These are phyloP conservation scores for Barbarea vulgaris DNA, from an alignment of 345 rosid genomes.

Conservation along the genomic window DNA sequence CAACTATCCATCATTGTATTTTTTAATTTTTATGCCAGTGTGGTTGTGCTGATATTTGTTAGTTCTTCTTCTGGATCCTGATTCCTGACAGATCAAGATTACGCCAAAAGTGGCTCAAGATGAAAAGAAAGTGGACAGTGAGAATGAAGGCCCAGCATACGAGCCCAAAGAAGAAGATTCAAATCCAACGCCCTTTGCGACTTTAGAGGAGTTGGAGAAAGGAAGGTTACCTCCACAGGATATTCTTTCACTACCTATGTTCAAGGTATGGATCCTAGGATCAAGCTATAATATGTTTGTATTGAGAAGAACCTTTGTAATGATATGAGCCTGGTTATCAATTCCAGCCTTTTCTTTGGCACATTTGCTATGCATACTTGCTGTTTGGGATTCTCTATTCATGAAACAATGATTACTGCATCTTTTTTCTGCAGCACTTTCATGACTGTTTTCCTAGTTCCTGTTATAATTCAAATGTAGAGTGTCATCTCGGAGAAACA, in stretches of 20 bases:
- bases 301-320: constrained; percentile 16
- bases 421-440: constrained; percentile 6
- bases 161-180: constrained; percentile 47
- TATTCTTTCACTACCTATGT: constrained; percentile 85
- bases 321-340: constrained; percentile 17
- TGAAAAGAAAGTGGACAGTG: constrained; percentile 54
- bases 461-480: neutral
- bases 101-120: constrained; percentile 56
- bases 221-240: constrained; percentile 87
- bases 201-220: constrained; percentile 63
- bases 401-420: neutral
- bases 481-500: neutral
- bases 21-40: neutral
- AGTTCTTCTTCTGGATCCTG: constrained; percentile 28
- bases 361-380: constrained; percentile 6
- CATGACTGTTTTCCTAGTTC: constrained; percentile 14
- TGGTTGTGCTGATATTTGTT: constrained; percentile 7
- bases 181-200: constrained; percentile 50
- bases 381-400: neutral
- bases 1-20: constrained; percentile 6
- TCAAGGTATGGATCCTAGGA: constrained; percentile 59
- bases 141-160: constrained; percentile 43
- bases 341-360: constrained; percentile 9
- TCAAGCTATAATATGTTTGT: constrained; percentile 10
- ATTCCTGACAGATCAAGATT: constrained; percentile 67